Base-by-base conservation (phyloP, 1,139 yeast genomes). In the Diutina catenulata region DNA sequence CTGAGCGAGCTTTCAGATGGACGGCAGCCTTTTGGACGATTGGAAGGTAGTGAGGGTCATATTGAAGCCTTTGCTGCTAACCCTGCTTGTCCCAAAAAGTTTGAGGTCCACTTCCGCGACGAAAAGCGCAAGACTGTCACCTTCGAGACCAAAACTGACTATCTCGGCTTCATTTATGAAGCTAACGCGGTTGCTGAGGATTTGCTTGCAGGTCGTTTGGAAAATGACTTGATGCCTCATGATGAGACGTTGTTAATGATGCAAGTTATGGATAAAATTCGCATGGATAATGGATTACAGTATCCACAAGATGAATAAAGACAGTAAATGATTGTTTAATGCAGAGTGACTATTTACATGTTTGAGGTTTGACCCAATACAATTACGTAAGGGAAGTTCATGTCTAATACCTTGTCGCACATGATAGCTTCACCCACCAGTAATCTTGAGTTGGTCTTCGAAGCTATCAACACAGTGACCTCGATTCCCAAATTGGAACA, bases 171-270 rank as follows among this genome's bases (percentile, higher is more conserved):
- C 50, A 65, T 66, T 40, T 64, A 65, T 49, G 78, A 72, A 48
- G 76, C 76, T 3, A 66, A 70, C 46, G 73, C 70, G 11, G 61
- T 60, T 35, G 76, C 74, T 6, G 46, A 57, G 32, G 72, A 64
- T 44, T 53, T 70, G 26, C 38, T 49, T 5, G 56, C 51, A 9
- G 68, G 70, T 3, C 57, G 54, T 38, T 43, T 49, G 8, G 62
- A 64, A 43, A 57, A 59, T 39, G 52, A 45, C 6, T 45, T 51
- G 14, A 55, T 68, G 52, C 71, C 76, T 4, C 58, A 58, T 47
- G 60, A 51, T 19, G 76, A 71, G 49, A 60, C 71, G 18, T 48
- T 68, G 27, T 50, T 62, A 39, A 62, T 68, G 32, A 60, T 68
- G 68, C 56, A 50, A 9, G 51, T 59, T 20, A 59, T 70, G 69